Base-by-base conservation (phyloP, 2,329 filamentous ascomycete species). In the Xylaria sp. region DNA sequence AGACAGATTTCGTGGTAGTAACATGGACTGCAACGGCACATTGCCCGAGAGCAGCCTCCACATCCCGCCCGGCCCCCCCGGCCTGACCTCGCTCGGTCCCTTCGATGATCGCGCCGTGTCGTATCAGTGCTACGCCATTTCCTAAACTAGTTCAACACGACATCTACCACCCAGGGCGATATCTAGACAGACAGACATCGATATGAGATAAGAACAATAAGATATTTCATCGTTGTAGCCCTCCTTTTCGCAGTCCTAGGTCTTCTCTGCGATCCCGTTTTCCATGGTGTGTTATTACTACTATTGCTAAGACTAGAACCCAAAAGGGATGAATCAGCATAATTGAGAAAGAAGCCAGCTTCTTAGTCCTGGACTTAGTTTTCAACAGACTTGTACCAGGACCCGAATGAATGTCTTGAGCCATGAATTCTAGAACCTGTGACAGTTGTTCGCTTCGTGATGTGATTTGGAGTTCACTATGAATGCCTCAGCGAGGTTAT, bases 91-190 rank as follows among this genome's bases (percentile, higher is more conserved):
- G 2, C 36, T 73, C 15, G 68, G 67, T 5, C n/a, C 36, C n/a
- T 72, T 73, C 42, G 72, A 73, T 31, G 72, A 72, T 42, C 62
- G 69, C 15, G 66, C 69, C 15, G 69, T 71, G 5, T 20, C 72
- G 1, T 73, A 71, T 29, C 72, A 67, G 44, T 73, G 72, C 53
- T 67, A 68, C 54, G 10, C 65, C 13, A 25, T 67, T 3, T 20
- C 54, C 42, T 69, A 11, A 25, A 38, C 20, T 38, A 1, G 13
- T n/a, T 1, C 4, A n/a, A 20, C 38, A 27, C 6, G 7, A 20
- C 5, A 6, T 44, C 5, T 44, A n/a, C n/a, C 15, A 20, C 42
- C n/a, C n/a, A 5, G n/a, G 5, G 17, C 2, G 2, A 9, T 22
- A 10, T 5, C 42, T 9, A 2, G 5, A 44, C n/a, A 31, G 2